Evolutionary conservation across 2,329 filamentous ascomycete genomes (phyloP), one percentile per base, ranked within the genome.

Genomic region (Penicillium sp.): DNA sequence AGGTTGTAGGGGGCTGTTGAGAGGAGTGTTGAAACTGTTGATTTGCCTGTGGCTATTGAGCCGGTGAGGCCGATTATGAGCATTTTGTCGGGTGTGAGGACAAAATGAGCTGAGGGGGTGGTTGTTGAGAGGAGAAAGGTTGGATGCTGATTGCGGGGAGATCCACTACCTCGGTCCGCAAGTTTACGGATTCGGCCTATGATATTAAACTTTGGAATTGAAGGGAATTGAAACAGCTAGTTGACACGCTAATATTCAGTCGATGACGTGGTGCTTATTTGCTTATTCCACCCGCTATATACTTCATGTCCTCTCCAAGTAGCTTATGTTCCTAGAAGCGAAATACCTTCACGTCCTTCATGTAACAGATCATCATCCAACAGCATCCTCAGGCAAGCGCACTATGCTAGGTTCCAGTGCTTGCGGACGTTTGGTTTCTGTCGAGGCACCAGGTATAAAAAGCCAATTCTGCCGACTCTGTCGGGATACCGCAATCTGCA

Each of bases 31-130:
- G 95, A 96, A 54, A 97, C 92, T 64, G 93, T 99, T 46, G 93
- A 96, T 84, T 99, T 99, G 74, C 95, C 95, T 6, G 95, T 99
- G 59, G 95, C 95, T 72, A 99, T 98, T 59, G 93, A 96, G 73
- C 95, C 95, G 9, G 95, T 99, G 26, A 99, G 86, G 56, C 95
- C 95, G 68, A 99, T 92, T 69, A 99, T 87, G 48, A 98, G 85
- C 95, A 98, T 98, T 57, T 63, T 53, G 26, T 27, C 14, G 16
- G 26, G 29, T 24, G 26, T 44, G 16, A 31, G 45, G 8, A 10
- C 10, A 46, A 14, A 19, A 46, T 48, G 47, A 52, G 41, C 37
- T 44, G 27, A 27, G 14, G 7, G 16, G 22, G 27, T n/a, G 26
- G 31, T 52, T 37, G 35, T 37, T 39, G 43, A 48, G 19, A 43